Base-by-base conservation (phyloP, 1,284 basidiomycete genomes). In the Fistulinella cinereoalba region DNA sequence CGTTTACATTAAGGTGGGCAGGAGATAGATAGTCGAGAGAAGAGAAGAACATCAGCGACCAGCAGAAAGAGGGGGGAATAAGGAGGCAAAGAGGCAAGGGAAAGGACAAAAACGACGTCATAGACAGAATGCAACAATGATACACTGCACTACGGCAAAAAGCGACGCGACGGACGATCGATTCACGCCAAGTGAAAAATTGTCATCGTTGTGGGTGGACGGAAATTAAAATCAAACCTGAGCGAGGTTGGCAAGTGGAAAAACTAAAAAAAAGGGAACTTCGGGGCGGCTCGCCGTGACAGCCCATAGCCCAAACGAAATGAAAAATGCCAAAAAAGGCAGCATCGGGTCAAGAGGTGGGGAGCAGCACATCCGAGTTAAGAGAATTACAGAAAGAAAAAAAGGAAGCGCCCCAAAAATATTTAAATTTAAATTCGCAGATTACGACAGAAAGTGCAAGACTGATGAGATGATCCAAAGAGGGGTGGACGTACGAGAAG, bases 401-500 rank as follows among this genome's bases (percentile, higher is more conserved):
- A 18, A 34, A 18, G 18, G 27, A 28, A 28, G 27, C 27, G 10
- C 25, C 7, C 12, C 25, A 34, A 19, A 60, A 37, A 57, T 38
- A 29, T 55, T 41, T 29, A n/a, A 28, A 27, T 24, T 53, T 22
- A n/a, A 44, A 42, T 44, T 28, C 21, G 23, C 8, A 3, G 18
- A 39, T 61, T 53, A 62, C 60, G 53, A 41, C n/a, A 37, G 50
- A 22, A 29, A 47, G 31, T 13, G 41, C 39, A 22, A 44, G 41
- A 33, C 39, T 34, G 50, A 43, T 31, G 41, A 43, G 36, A 46
- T 15, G 22, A 37, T 32, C 10, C 37, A 31, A 33, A 44, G 19
- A 37, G 18, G 40, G 36, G 11, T 29, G 49, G 40, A 71, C 74
- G 56, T 65, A 88, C 87, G 61, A 89, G 68, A 42, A 87, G 70